Evolutionary conservation across 2,329 filamentous ascomycete genomes (phyloP), one percentile per base, ranked within the genome.

Genomic region (Coccinonectria pachysandricola): DNA sequence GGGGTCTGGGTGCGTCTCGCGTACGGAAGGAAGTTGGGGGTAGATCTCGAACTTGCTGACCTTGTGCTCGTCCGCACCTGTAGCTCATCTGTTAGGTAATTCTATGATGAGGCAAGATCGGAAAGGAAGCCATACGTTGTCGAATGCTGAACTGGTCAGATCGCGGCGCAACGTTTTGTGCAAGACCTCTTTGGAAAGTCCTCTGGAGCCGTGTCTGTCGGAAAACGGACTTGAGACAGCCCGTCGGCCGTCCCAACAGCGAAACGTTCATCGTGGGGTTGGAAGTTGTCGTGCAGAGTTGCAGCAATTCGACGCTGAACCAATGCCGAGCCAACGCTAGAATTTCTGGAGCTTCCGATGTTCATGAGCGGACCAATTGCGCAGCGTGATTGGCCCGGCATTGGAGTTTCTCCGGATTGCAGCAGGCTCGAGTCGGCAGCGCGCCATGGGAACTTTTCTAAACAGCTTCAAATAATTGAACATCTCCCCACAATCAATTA

Each of bases 171-270:
- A 37, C 14, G 30, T 32, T 37, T 30, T 34, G 25, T 24, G 45
- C 35, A 51, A 77, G 56, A 33, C 63, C 60, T 40, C 75, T 54
- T 30, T 48, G 42, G 20, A 55, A 40, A 9, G 49, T 37, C 23
- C 50, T 57, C 30, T 70, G 66, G 35, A 65, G 65, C 36, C 72
- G 62, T 23, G 67, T 57, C 48, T 71, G 65, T 37, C 76, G 65
- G 43, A 84, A 49, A 19, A 72, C 59, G 15, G 71, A 62, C 57
- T 80, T 82, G 51, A 82, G 72, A 57, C 74, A 78, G 64, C 73
- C 71, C 49, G 82, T 56, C 36, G 80, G 79, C 70, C 79, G 75
- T 57, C 71, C 58, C 48, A 67, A 48, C 34, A 68, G 57, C 39
- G 71, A 63, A 40, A 70, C 65, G 66, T 83, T 85, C 64, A 67